Evolutionary conservation across 2,329 filamentous ascomycete species (phyloP), one percentile per base, ranked within the genome.

Genomic region (Cadophora sp.): DNA sequence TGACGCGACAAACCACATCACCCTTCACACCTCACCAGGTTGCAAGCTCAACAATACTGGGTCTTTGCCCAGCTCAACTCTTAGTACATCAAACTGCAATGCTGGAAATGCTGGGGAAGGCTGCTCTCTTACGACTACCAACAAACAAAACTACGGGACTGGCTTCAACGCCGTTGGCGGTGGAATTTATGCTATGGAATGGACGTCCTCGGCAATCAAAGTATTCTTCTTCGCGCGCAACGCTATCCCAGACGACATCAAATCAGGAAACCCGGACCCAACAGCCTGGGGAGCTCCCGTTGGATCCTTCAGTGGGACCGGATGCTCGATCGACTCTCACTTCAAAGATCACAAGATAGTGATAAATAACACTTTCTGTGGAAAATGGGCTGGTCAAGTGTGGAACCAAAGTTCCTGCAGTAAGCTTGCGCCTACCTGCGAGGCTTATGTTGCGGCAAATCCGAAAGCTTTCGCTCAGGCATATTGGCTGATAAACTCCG

Each of bases 361-460:
- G 71, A 90, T 96, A 79, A 89, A 95, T 80, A 96, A 90, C 0
- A 92, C 91, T 6, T 93, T 97, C 79, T 97, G 94, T 79, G 94
- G 94, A 24, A 87, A 63, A 76, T 97, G 94, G 94, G 94, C 94
- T 8, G 92, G 92, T 27, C 78, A 82, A 51, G 87, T 89, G 40
- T 97, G 91, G 90, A 75, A 56, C 37, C 84, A 89, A 68, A 70
- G 79, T 4, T 84, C 85, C 53, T 94, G 92, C 79, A 80, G 84
- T 1, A 80, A 84, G 50, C 83, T 87, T 72, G 91, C 88, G 0
- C 70, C 80, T 48, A 89, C 88, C 0, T 97, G 94, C 82, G 77
- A 89, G 31, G 86, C 88, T 27, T 97, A 88, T 77, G 94, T 97
- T 26, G 83, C 84, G 65, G 82, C 85, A 73, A 92, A 94, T 79